Evolutionary conservation across 78 protist genomes (phyloP), one percentile per base, ranked within the genome.

Genomic region (Cavenderia fasciculata): DNA sequence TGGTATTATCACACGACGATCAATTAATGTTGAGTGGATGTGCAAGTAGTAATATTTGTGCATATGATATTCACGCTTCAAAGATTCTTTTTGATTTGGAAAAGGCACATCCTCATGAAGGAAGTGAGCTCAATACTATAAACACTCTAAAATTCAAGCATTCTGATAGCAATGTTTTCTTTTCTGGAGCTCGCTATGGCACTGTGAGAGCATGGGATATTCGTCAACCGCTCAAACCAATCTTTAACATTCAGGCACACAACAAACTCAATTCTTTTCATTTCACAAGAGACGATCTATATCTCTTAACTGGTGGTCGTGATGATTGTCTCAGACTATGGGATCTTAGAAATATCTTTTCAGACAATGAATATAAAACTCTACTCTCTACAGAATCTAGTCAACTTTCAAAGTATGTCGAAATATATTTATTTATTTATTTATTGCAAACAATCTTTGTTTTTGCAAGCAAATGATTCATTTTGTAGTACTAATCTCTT

Each of bases 161-260:
- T 21, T 47, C 14, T 25, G 47, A 63, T 57, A 54, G 29, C 14
- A 86, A 71, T 43, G 56, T 86, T 2, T 63, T 86, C 63, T 10
- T 72, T 4, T 33, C 66, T 6, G 92, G 92, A 11, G 23, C 92
- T 25, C 23, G 78, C 40, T 73, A 66, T 59, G 92, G 92, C 5
- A 41, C 85, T 0, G 33, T 70, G n/a, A 38, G 85, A 18, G 27
- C 59, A 41, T 86, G 92, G 92, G 92, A 86, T 56, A 31, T 70
- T 10, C 71, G 82, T 38, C 31, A 43, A 7, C 49, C 44, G 0
- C 71, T 49, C 5, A 18, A 61, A 43, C 87, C 87, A 1, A 36
- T 77, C 0, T 77, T 77, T 40, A 41, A 57, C 2, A 41, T 77
- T 21, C 87, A 77, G 10, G 73, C 74, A 0, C 87, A 86, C 23